phyloP scores from a whole-genome alignment of 2,329 filamentous ascomycete species.

The Phoma sp. region DNA sequence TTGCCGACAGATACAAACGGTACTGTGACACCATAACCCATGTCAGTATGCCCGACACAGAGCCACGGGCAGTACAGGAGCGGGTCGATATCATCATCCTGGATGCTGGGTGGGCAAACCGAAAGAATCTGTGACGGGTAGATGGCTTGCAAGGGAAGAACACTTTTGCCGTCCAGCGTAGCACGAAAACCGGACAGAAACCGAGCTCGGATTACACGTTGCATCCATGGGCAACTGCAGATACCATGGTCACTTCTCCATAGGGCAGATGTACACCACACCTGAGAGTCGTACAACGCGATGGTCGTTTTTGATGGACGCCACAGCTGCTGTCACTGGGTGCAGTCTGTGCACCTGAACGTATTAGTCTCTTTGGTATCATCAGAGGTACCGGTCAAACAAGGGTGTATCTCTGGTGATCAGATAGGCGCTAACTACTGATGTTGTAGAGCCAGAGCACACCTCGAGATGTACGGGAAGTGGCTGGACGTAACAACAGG shows the following conservation, averaged over 20 bases:
- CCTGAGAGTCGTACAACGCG: background rate
- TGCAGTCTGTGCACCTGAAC: background rate
- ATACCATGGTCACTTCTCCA: background rate
- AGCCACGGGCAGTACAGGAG: constrained; percentile 4
- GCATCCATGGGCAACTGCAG: background rate
- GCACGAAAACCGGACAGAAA: background rate
- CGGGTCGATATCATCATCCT: constrained; percentile 3
- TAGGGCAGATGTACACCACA: background rate
- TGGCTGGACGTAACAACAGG: too few species aligned
- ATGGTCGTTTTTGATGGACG: background rate
- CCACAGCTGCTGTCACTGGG: background rate
- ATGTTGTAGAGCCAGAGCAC: too few species aligned
- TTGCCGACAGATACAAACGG: constrained; percentile 11
- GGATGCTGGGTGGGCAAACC: background rate
- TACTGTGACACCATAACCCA: constrained; percentile 12
- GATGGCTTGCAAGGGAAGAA: background rate
- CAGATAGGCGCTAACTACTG: too few species aligned
- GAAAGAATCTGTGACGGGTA: background rate
- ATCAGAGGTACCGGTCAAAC: background rate
- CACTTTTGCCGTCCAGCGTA: background rate
- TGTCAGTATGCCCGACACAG: constrained; percentile 5
- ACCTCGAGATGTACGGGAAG: too few species aligned
- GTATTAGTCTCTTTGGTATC: background rate
- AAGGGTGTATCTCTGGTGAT: too few species aligned
- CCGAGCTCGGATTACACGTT: background rate